Conservation (phyloP, 768 basidiomycete genomes). For the Macrolepiota fuliginosa region DNA sequence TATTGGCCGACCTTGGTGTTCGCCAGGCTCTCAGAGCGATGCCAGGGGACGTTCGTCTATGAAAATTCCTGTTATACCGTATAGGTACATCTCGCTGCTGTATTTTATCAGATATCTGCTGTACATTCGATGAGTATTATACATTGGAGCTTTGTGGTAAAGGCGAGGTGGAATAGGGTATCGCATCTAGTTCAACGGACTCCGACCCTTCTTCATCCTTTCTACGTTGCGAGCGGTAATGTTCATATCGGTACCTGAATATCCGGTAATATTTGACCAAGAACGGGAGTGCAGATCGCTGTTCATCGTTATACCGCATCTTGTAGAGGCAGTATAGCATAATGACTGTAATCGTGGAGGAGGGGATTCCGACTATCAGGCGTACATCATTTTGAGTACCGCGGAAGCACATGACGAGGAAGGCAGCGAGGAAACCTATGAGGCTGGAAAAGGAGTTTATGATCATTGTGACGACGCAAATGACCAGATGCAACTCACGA, state of each 20-base stretch:
- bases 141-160: neutral
- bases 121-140: neutral
- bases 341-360: slow-evolving; percentile 11
- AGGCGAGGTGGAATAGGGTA: neutral
- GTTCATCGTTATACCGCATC: slow-evolving; percentile 16
- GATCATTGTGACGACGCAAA: neutral
- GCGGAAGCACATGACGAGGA: slow-evolving; percentile 26
- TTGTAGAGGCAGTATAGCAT: slow-evolving; percentile 24
- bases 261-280: neutral
- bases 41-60: slow-evolving; percentile 65
- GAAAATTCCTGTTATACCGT: too few species aligned
- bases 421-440: slow-evolving; percentile 24
- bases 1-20: slow-evolving; percentile 72
- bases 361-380: slow-evolving; percentile 15
- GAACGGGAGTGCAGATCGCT: neutral
- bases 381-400: slow-evolving; percentile 16
- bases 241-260: neutral
- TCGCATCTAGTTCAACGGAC: neutral
- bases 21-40: slow-evolving; percentile 70
- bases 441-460: slow-evolving; percentile 14
- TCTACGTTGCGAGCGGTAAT: neutral
- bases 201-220: neutral
- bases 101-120: neutral
- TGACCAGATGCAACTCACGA: slow-evolving; percentile 17
- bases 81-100: neutral